Conservation (phyloP, 1,139 yeast genomes). For the Suhomyces choctaworum region DNA sequence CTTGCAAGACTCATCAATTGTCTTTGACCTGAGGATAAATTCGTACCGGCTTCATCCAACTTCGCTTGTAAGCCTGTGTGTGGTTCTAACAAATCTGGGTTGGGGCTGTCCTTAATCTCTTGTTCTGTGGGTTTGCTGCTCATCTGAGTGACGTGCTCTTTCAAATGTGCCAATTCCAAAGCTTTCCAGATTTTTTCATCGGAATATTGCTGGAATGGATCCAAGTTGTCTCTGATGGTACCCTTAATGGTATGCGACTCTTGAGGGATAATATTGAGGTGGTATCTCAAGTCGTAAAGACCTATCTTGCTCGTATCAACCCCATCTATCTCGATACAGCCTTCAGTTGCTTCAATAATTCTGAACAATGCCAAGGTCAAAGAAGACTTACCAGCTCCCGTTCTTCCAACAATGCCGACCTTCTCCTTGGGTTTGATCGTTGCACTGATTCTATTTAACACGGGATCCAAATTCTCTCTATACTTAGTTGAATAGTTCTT, state of each 20-base stretch:
- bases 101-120: conserved; percentile 19
- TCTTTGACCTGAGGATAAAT: conserved; percentile 40
- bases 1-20: conserved; percentile 42
- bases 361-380: conserved; percentile 33
- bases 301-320: conserved; percentile 28
- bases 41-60: conserved; percentile 35
- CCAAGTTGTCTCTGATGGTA: conserved; percentile 31
- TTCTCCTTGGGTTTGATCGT: conserved; percentile 28
- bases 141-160: conserved; percentile 30
- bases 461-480: conserved; percentile 31
- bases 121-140: conserved; percentile 25
- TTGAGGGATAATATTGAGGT: conserved; percentile 34
- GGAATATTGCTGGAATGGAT: conserved; percentile 26
- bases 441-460: conserved; percentile 25
- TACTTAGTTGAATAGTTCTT: conserved; percentile 28
- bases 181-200: conserved; percentile 32
- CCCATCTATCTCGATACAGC: conserved; percentile 30
- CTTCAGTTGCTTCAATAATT: conserved; percentile 29
- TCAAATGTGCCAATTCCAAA: conserved; percentile 31
- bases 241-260: conserved; percentile 34
- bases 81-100: conserved; percentile 15
- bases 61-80: conserved; percentile 24
- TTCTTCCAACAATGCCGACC: conserved; percentile 34
- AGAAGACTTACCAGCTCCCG: conserved; percentile 36
- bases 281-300: conserved; percentile 29